Evolutionary conservation across 176 grass and related monocot genomes (phyloP).

Genomic region (Poa annua): DNA sequence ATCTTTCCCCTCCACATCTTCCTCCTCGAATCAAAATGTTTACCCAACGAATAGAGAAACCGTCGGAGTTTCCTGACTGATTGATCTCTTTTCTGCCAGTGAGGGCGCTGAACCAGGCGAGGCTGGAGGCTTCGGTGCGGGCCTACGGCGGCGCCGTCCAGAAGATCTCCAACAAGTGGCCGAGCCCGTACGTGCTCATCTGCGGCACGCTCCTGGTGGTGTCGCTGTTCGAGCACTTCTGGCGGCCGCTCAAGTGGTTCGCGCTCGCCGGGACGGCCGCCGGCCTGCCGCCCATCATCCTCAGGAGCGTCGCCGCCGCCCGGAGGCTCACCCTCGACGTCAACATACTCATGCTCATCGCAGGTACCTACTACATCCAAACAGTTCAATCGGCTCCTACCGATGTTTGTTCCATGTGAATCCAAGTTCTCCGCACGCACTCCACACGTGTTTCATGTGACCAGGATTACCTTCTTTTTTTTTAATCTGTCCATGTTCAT

Average conservation of each 20-base stretch:
- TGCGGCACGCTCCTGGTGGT: conserved; percentile 59
- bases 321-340: conserved; percentile 77
- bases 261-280: conserved; percentile 54
- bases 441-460: not conserved
- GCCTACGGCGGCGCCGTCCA: conserved; percentile 50
- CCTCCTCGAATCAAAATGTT: not conserved
- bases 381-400: not conserved
- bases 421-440: not conserved
- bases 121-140: conserved; percentile 80
- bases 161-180: conserved; percentile 72
- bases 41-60: not conserved
- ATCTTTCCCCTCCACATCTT: not conserved
- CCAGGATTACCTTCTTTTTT: not conserved
- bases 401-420: not conserved
- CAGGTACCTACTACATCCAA: conserved; percentile 60
- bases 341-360: conserved; percentile 97
- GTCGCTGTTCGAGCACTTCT: conserved; percentile 81
- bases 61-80: not conserved
- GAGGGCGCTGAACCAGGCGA: conserved; percentile 77
- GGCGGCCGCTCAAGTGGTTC: conserved; percentile 75
- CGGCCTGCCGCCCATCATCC: conserved; percentile 55
- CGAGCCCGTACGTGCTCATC: conserved; percentile 73
- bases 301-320: conserved; percentile 57
- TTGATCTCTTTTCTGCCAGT: conserved; percentile 44
- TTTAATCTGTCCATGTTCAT: not conserved